phyloP scores from a whole-genome alignment of 345 rosid genomes.

The Acer saccharum region DNA sequence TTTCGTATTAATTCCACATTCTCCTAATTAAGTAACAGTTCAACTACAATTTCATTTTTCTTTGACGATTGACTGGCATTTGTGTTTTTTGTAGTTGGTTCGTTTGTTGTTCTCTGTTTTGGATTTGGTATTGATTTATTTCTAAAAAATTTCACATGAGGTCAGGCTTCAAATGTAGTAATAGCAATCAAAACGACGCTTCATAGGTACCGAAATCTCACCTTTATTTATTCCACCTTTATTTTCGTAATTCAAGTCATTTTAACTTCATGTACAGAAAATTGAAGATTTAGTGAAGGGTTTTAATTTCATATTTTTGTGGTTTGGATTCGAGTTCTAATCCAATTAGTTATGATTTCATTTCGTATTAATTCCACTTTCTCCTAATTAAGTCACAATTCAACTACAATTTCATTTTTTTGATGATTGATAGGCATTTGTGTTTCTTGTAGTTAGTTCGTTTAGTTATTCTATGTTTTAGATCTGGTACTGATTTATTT shows the following conservation, averaged over 20 bases:
- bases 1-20: no score
- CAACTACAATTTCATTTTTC: no score
- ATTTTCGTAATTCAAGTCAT: neutral
- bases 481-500: constrained; percentile 17
- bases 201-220: constrained; percentile 9
- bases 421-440: neutral
- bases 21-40: no score
- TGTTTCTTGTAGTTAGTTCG: neutral
- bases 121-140: no score
- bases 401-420: neutral
- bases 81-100: no score
- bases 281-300: neutral
- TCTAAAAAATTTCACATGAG: no score
- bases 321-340: constrained; percentile 4
- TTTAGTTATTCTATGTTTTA: neutral
- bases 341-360: neutral
- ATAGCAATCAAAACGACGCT: neutral
- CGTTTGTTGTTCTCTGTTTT: no score
- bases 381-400: neutral
- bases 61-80: no score
- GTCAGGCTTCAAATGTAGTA: neutral
- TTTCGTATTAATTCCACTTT: neutral
- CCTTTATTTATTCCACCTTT: neutral
- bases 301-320: neutral
- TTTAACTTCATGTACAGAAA: neutral